These are phyloP conservation scores for Tubosaeta sp. DNA, from an alignment of 768 basidiomycete species.

Conservation along the genomic window DNA sequence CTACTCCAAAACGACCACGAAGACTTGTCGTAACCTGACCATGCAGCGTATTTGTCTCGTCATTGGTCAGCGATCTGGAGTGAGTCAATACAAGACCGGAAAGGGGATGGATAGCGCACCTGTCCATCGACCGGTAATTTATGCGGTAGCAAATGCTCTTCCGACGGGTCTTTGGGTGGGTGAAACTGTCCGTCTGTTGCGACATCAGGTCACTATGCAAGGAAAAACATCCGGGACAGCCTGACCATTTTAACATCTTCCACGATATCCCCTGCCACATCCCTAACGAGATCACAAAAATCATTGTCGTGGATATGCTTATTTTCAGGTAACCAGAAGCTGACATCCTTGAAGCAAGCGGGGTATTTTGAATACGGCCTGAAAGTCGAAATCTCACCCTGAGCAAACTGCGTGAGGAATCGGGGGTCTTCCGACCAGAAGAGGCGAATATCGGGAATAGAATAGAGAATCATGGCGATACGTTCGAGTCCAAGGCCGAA, in stretches of 20 bases:
- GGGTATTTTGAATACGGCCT: constrained; percentile 92
- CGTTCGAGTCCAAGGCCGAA: constrained; percentile 96
- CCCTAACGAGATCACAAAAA: constrained; percentile 91
- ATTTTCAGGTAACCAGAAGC: constrained; percentile 81
- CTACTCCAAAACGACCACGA: constrained; percentile 66
- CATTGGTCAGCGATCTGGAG: constrained; percentile 77
- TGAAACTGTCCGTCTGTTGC: constrained; percentile 82
- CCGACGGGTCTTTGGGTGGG: constrained; percentile 80
- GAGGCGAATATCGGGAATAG: constrained; percentile 94
- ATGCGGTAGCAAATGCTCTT: constrained; percentile 85
- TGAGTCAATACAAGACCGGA: constrained; percentile 2
- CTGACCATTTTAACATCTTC: constrained; percentile 85
- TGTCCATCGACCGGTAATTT: constrained; percentile 96
- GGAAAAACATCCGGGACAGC: background rate
- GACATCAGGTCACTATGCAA: constrained; percentile 3
- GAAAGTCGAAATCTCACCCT: constrained; percentile 76
- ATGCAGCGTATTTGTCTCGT: constrained; percentile 84
- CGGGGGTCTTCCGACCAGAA: constrained; percentile 93
- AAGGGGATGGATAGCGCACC: constrained; percentile 38
- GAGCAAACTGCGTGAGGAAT: constrained; percentile 82
- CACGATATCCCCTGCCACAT: constrained; percentile 86
- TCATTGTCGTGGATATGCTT: constrained; percentile 83
- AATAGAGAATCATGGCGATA: constrained; percentile 96
- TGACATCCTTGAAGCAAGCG: constrained; percentile 88
- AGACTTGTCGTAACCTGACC: constrained; percentile 52